Conservation (phyloP, 192 early-diverging fungal species). For the Backusella macrospora region DNA sequence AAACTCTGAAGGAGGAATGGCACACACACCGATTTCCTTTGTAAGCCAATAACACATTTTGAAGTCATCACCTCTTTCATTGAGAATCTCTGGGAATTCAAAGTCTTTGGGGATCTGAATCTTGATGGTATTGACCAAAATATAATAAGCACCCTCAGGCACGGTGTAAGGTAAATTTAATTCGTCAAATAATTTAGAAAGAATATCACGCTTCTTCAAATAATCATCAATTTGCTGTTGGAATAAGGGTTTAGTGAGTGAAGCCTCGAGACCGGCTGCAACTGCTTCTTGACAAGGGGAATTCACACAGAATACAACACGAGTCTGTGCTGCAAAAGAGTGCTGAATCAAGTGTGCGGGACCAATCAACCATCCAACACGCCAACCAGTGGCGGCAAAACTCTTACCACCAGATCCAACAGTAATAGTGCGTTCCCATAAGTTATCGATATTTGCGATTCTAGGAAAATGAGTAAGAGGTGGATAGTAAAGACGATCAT, state of each 20-base stretch:
- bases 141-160: constrained; percentile 93
- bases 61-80: constrained; percentile 71
- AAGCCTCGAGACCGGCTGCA: constrained; percentile 72
- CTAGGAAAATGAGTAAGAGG: constrained; percentile 60
- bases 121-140: constrained; percentile 78
- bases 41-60: constrained; percentile 84
- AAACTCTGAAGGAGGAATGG: constrained; percentile 92
- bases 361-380: constrained; percentile 91
- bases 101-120: constrained; percentile 68
- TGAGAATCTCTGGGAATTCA: constrained; percentile 55
- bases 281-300: constrained; percentile 89
- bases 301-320: constrained; percentile 86
- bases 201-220: constrained; percentile 68
- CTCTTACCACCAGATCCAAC: constrained; percentile 92
- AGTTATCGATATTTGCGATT: constrained; percentile 82
- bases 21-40: constrained; percentile 85
- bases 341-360: constrained; percentile 71
- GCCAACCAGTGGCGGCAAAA: constrained; percentile 97
- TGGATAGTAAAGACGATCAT: constrained; percentile 89
- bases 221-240: constrained; percentile 70
- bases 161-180: constrained; percentile 77
- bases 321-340: constrained; percentile 85
- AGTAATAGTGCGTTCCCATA: constrained; percentile 94
- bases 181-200: constrained; percentile 68
- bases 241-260: constrained; percentile 65